Conservation (phyloP, 2,329 filamentous ascomycete genomes). For the Xylariaceae sp. region DNA sequence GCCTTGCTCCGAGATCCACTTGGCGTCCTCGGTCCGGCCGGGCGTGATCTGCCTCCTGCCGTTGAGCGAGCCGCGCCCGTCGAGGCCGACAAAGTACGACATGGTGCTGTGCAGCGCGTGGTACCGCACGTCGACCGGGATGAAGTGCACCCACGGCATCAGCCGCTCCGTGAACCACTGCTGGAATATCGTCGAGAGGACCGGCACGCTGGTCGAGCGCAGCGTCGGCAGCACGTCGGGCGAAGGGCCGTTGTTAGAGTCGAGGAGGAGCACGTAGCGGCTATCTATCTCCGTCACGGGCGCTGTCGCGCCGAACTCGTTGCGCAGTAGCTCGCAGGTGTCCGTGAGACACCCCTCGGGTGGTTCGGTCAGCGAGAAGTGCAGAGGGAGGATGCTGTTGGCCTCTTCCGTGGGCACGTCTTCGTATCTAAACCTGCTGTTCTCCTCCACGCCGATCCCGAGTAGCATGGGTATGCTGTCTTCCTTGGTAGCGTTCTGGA, state of each 20-base stretch:
- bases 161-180: constrained; percentile 76
- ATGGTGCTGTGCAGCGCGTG: constrained; percentile 70
- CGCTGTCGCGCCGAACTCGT: constrained; percentile 46
- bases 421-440: constrained; percentile 49
- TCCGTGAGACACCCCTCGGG: constrained; percentile 49
- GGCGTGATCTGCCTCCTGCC: constrained; percentile 43
- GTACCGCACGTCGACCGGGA: constrained; percentile 68
- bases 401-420: constrained; percentile 48
- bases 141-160: constrained; percentile 73
- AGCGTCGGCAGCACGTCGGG: constrained; percentile 55
- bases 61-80: constrained; percentile 38
- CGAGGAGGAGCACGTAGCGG: constrained; percentile 67
- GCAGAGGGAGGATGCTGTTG: constrained; percentile 47
- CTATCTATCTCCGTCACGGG: constrained; percentile 58
- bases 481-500: constrained; percentile 50
- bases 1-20: constrained; percentile 62
- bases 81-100: constrained; percentile 64
- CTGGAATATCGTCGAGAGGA: constrained; percentile 66
- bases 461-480: constrained; percentile 53
- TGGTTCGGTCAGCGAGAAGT: constrained; percentile 55
- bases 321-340: constrained; percentile 43
- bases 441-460: constrained; percentile 34
- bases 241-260: constrained; percentile 64
- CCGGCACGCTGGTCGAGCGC: constrained; percentile 60
- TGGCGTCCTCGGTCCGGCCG: constrained; percentile 47